Conservation (phyloP, 2,329 filamentous ascomycete species). For the Scleromitrula shiraiana region DNA sequence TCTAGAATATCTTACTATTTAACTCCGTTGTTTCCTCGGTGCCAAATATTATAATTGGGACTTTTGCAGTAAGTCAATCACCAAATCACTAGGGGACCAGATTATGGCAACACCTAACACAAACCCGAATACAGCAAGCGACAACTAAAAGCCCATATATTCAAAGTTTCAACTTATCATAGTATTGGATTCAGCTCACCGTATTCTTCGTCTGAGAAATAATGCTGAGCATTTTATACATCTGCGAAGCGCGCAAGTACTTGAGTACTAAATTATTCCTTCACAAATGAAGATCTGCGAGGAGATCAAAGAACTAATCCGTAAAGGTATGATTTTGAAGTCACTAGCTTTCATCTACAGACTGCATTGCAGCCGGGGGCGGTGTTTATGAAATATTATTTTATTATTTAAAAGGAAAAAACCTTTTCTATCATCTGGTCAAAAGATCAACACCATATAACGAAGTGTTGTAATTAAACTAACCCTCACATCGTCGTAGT, state of each 20-base stretch:
- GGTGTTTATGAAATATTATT: no score
- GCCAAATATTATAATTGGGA: slow-evolving; percentile 38
- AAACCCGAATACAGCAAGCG: slow-evolving; percentile 33
- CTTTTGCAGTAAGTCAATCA: not conserved
- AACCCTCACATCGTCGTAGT: no score
- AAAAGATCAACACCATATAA: no score
- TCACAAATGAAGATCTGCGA: slow-evolving; percentile 29
- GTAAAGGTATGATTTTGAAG: no score
- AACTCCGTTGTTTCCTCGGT: slow-evolving; percentile 42
- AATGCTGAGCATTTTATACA: slow-evolving; percentile 41
- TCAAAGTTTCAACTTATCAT: slow-evolving; percentile 30
- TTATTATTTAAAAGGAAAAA: no score
- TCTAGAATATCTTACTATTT: slow-evolving; percentile 42
- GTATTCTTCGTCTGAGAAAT: slow-evolving; percentile 39
- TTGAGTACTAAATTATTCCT: slow-evolving; percentile 11
- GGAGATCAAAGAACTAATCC: no score
- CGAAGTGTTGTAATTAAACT: no score
- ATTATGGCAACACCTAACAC: not conserved
- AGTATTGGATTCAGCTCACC: slow-evolving; percentile 38
- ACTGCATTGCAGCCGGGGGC: no score
- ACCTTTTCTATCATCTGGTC: no score
- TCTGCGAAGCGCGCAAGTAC: slow-evolving; percentile 38
- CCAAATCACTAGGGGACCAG: not conserved
- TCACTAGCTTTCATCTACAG: no score
- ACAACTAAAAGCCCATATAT: slow-evolving; percentile 21